Conservation (phyloP, 108 stramenopile species). For the Pseudonitzschia delicatissima region DNA sequence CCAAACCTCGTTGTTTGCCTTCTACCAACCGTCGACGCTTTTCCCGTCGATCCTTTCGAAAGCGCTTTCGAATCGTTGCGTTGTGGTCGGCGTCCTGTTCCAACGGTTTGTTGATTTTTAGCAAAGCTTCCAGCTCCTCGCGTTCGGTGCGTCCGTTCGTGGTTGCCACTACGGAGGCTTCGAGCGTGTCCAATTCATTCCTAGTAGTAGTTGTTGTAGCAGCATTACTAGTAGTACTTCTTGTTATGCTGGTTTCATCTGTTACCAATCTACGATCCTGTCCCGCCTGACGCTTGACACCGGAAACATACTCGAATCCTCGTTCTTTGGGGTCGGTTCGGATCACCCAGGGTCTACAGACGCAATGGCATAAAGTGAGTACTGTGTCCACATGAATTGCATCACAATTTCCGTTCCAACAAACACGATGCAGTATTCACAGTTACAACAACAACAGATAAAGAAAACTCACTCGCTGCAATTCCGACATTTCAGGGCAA, state of each 20-base stretch:
- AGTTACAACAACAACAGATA: background rate
- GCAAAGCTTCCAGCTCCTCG: conserved; percentile 61
- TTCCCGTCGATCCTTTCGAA: conserved; percentile 57
- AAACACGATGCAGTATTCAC: too few species aligned
- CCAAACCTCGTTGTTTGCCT: conserved; percentile 42
- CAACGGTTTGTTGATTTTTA: conserved; percentile 45
- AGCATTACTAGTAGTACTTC: conserved; percentile 8
- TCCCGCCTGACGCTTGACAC: conserved; percentile 51
- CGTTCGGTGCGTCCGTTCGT: conserved; percentile 38
- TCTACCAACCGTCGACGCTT: conserved; percentile 49
- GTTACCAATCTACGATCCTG: conserved; percentile 51
- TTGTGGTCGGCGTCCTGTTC: conserved; percentile 61
- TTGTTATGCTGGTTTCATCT: conserved; percentile 33
- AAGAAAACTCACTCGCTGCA: conserved; percentile 43
- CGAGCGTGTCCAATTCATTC: conserved; percentile 39
- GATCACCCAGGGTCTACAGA: conserved; percentile 57
- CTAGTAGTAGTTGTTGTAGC: conserved; percentile 23
- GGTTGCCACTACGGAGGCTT: conserved; percentile 25
- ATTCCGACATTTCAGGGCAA: conserved; percentile 86
- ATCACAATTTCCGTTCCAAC: too few species aligned
- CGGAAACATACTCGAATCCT: conserved; percentile 71
- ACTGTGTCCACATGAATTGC: too few species aligned
- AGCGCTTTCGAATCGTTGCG: conserved; percentile 52
- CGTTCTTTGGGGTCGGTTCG: conserved; percentile 75
- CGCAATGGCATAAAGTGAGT: background rate